These are phyloP conservation scores for Citrus sp. DNA, from an alignment of 345 rosid species.

Conservation along the genomic window DNA sequence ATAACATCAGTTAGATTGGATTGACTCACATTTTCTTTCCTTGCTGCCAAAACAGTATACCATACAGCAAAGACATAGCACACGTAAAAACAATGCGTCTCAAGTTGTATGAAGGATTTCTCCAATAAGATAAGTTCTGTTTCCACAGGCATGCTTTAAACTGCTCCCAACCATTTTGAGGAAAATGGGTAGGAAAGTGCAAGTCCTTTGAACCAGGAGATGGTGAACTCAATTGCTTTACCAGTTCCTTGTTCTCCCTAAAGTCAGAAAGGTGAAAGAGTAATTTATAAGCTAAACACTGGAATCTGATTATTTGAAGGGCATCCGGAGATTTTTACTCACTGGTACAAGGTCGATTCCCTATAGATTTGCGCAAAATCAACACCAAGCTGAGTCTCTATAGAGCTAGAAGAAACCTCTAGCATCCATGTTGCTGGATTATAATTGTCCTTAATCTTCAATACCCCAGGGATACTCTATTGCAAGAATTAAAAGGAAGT, in stretches of 20 bases:
- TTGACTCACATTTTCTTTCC: slow-evolving; percentile 44
- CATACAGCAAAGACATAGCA: slow-evolving; percentile 34
- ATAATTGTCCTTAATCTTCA: slow-evolving; percentile 33
- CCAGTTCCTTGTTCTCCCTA: slow-evolving; percentile 32
- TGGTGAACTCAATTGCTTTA: slow-evolving; percentile 26
- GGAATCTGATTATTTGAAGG: background rate
- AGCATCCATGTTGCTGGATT: slow-evolving; percentile 60
- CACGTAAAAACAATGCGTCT: slow-evolving; percentile 31
- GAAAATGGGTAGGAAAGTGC: slow-evolving; percentile 29
- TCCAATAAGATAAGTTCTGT: slow-evolving; percentile 57
- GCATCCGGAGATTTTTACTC: slow-evolving; percentile 11
- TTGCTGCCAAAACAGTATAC: slow-evolving; percentile 46
- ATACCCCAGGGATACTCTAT: slow-evolving; percentile 37
- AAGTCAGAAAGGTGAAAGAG: background rate
- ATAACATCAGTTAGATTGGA: background rate
- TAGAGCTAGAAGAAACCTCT: slow-evolving; percentile 36
- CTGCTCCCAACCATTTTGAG: slow-evolving; percentile 43
- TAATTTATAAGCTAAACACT: background rate
- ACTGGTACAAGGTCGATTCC: slow-evolving; percentile 34
- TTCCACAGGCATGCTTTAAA: slow-evolving; percentile 63
- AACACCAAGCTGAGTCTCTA: slow-evolving; percentile 36
- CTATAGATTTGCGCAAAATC: slow-evolving; percentile 33
- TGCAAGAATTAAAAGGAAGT: background rate
- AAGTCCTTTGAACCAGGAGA: slow-evolving; percentile 26
- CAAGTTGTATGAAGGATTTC: slow-evolving; percentile 55